Base-by-base conservation (phyloP, 176 grass and related monocot genomes). In the Pontederia paniculata region DNA sequence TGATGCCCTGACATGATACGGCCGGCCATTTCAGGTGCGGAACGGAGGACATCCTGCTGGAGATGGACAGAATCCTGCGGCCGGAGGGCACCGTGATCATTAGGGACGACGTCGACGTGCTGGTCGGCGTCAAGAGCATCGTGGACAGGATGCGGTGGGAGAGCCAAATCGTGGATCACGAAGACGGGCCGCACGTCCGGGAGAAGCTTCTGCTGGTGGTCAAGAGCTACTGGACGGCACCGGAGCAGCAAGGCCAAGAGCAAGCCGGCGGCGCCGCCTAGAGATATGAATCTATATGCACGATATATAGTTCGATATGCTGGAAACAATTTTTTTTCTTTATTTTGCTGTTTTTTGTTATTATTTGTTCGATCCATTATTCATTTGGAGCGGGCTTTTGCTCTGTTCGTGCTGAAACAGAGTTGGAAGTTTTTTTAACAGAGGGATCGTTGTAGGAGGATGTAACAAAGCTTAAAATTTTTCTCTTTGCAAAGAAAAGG, bases 61-160 rank as follows among this genome's bases (percentile, higher is more conserved):
- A 85, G 58, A 80, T 80, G 73, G 82, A 85, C 45, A 71, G 82
- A 51, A 76, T 85, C 22, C 72, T 85, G 2, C 60, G 82, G 15
- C 82, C 82, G 44, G 72, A 69, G 22, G 71, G 82, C 9, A 54
- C 77, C 5, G 68, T 80, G 44, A 85, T 85, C 21, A 23, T 85
- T 37, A 75, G 76, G 48, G 82, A 85, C 59, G 77, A 85, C 50
- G 64, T 85, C 3, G 77, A 69, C 67, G 49, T 42, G 19, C 44
- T 85, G 0, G 45, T 76, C n/a, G 73, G 73, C 59, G 54, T 85
- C 48, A 76, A 80, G 62, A 72, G 66, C 62, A 54, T 85, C 9
- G 45, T 72, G 17, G 82, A 76, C 54, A 48, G 76, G 48, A 80
- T 85, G 82, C 60, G 57, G 46, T 80, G 82, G 82, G 68, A 76